These are phyloP conservation scores for Neofusicoccum parvum DNA, from an alignment of 2,329 filamentous ascomycete genomes.

Conservation along the genomic window DNA sequence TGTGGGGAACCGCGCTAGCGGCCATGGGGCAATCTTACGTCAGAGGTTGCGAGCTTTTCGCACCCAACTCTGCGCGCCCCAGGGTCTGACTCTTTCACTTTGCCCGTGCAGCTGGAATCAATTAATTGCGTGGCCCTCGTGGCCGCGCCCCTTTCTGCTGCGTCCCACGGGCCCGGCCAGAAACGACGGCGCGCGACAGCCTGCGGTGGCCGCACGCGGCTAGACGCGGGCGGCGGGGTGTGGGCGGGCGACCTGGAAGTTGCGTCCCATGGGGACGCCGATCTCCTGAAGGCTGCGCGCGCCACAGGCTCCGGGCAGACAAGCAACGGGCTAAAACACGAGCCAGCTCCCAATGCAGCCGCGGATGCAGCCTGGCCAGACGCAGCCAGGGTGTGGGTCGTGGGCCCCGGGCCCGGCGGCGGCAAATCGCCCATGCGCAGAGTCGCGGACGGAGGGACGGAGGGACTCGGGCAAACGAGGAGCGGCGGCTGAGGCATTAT, in stretches of 20 bases:
- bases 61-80: background rate
- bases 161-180: background rate
- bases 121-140: background rate
- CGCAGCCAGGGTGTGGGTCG: too few relatives aligned
- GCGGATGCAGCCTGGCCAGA: background rate
- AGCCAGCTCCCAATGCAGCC: too few relatives aligned
- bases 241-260: too few relatives aligned
- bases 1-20: constrained; percentile 12
- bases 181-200: background rate
- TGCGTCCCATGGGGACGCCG: background rate
- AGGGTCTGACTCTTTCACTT: constrained; percentile 1
- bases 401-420: background rate
- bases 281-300: background rate
- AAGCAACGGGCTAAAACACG: too few relatives aligned
- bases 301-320: too few relatives aligned
- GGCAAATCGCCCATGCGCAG: background rate
- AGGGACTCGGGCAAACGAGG: constrained; percentile 16
- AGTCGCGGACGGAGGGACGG: background rate
- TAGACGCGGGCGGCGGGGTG: constrained; percentile 1
- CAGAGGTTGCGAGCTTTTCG: background rate
- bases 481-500: constrained; percentile 11
- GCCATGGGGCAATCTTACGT: constrained; percentile 17
- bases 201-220: background rate
- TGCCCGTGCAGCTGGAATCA: background rate
- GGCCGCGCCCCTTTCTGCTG: too few relatives aligned